Percentiles rank a stretch among this genome's conserved stretches.
Conservation (phyloP, 495 filamentous ascomycete genomes). For the Xylaria nigripes region DNA sequence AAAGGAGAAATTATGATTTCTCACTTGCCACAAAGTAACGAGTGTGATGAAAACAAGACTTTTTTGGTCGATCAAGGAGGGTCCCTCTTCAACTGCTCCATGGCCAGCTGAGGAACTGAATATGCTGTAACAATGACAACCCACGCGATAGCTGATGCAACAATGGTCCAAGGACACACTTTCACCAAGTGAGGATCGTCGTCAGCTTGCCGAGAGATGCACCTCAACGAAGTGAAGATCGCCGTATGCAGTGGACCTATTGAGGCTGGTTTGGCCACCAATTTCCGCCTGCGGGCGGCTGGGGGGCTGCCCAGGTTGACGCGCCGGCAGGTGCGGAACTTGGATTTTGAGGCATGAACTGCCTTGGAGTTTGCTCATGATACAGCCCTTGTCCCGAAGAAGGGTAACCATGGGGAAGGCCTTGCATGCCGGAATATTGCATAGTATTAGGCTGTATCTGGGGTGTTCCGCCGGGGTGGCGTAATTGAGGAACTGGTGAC, state of each 20-base stretch:
- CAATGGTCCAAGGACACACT: neutral
- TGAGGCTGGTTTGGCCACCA: slow-evolving; percentile 45
- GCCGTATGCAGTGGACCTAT: slow-evolving; percentile 7
- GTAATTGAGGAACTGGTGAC: slow-evolving; percentile 53
- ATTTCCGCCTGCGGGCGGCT: slow-evolving; percentile 25
- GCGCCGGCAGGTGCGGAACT: slow-evolving; percentile 32
- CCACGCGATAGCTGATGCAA: neutral
- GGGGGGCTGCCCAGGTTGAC: slow-evolving; percentile 38
- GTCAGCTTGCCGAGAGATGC: neutral
- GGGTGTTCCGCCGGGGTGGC: slow-evolving; percentile 49
- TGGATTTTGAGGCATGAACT: slow-evolving; percentile 49
- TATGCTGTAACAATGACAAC: slow-evolving; percentile 7
- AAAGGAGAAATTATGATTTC: neutral
- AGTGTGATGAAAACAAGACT: neutral
- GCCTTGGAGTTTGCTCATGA: slow-evolving; percentile 50
- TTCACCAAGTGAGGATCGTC: neutral
- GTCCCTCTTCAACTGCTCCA: slow-evolving; percentile 24
- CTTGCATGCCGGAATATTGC: slow-evolving; percentile 53
- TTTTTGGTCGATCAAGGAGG: slow-evolving; percentile 10
- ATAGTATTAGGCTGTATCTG: slow-evolving; percentile 52
- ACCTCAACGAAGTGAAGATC: neutral
- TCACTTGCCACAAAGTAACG: neutral
- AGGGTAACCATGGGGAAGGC: slow-evolving; percentile 46
- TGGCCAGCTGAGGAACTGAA: slow-evolving; percentile 17
- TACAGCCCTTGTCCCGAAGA: slow-evolving; percentile 50